phyloP scores from a whole-genome alignment of 2,329 filamentous ascomycete species.

The Gaeumannomyces sp. region DNA sequence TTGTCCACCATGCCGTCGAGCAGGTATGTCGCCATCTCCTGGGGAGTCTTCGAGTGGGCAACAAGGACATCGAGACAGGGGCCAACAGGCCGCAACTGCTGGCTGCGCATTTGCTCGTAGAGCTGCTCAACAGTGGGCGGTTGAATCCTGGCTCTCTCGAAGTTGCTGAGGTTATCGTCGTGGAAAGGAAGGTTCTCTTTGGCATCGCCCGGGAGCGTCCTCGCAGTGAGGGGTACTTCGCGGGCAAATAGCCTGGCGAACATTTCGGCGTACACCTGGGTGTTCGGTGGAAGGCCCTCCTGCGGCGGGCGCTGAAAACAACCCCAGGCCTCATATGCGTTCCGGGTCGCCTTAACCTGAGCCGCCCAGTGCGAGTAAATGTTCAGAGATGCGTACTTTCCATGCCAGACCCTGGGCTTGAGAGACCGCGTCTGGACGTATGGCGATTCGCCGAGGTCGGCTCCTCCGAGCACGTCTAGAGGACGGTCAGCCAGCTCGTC shows the following conservation, averaged over 20 bases:
- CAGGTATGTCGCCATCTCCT: slow-evolving; percentile 44
- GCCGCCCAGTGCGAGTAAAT: slow-evolving; percentile 44
- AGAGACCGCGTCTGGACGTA: slow-evolving; percentile 49
- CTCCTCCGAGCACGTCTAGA: slow-evolving; percentile 47
- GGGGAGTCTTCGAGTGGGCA: slow-evolving; percentile 40
- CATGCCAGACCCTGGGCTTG: slow-evolving; percentile 25
- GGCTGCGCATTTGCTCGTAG: slow-evolving; percentile 50
- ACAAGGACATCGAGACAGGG: slow-evolving; percentile 51
- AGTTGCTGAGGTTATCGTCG: slow-evolving; percentile 54
- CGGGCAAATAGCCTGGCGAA: slow-evolving; percentile 48
- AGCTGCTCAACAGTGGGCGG: slow-evolving; percentile 55
- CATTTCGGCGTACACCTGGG: slow-evolving; percentile 51
- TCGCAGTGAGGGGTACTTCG: slow-evolving; percentile 17
- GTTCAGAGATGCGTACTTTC: slow-evolving; percentile 24
- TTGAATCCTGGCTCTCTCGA: slow-evolving; percentile 55
- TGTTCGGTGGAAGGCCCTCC: slow-evolving; percentile 28
- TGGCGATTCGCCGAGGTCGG: slow-evolving; percentile 42
- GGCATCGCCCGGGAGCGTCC: slow-evolving; percentile 52
- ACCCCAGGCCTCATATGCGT: slow-evolving; percentile 56
- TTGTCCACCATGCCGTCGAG: slow-evolving; percentile 32
- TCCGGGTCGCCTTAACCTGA: slow-evolving; percentile 51
- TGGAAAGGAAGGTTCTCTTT: slow-evolving; percentile 49
- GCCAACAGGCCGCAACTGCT: slow-evolving; percentile 41
- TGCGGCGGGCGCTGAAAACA: slow-evolving; percentile 35
- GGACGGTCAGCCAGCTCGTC: slow-evolving; percentile 40